These are phyloP conservation scores for Curvularia eragrostidis DNA, from an alignment of 2,329 filamentous ascomycete species.

Conservation along the genomic window DNA sequence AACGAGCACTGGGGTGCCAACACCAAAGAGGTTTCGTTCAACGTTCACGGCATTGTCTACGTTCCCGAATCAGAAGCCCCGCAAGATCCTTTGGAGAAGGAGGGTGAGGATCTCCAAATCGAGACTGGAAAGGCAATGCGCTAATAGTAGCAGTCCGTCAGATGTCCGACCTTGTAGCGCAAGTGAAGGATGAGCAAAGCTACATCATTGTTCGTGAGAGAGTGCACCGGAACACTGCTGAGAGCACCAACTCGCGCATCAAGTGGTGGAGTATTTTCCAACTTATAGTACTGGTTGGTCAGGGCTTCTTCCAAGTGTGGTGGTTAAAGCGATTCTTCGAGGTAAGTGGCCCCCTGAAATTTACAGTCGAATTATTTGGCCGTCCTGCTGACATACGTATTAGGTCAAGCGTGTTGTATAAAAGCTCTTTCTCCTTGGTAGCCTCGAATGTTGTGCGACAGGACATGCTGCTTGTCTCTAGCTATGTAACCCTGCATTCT, in stretches of 20 bases:
- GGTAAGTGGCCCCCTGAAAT: conserved; percentile 53
- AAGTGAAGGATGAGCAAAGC: conserved; percentile 96
- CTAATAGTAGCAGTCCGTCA: conserved; percentile 68
- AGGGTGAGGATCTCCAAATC: conserved; percentile 66
- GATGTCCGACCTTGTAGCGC: conserved; percentile 82
- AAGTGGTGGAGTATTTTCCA: conserved; percentile 99
- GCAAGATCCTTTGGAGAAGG: conserved; percentile 86
- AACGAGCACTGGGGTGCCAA: conserved; percentile 98
- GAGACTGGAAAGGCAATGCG: neutral
- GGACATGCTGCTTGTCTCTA: neutral
- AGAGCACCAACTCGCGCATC: conserved; percentile 95
- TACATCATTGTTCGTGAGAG: conserved; percentile 96
- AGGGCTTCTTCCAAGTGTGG: conserved; percentile 98
- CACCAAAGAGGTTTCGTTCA: conserved; percentile 98
- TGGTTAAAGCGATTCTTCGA: conserved; percentile 99
- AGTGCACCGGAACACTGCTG: conserved; percentile 96
- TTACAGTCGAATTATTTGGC: neutral
- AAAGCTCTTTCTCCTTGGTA: neutral
- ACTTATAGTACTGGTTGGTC: conserved; percentile 82
- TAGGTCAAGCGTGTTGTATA: conserved; percentile 47
- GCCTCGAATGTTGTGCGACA: neutral
- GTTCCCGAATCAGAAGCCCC: conserved; percentile 86
- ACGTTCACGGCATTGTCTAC: conserved; percentile 98
- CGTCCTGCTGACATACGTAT: conserved; percentile 12
- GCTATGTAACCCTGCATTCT: conserved; percentile 2